Evolutionary conservation across 371 early-diverging fungal genomes (phyloP).

Genomic region (Chytridiales sp.): DNA sequence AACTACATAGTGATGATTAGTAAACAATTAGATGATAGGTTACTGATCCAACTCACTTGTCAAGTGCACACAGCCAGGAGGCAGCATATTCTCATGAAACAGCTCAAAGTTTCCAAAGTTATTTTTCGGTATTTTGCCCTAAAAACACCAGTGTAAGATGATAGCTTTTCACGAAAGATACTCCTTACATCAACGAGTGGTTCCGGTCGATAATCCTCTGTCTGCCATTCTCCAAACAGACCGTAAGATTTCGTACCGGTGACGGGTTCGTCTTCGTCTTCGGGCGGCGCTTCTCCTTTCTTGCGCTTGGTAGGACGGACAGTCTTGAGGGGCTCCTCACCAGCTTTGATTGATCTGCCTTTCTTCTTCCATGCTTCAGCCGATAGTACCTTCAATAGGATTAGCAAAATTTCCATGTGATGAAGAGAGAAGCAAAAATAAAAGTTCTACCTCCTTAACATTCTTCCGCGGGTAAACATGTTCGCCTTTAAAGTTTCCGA

Average conservation of each 20-base stretch:
- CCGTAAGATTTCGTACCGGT: constrained; percentile 2
- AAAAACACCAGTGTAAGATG: not conserved
- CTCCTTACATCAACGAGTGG: constrained; percentile 60
- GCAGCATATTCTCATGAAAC: constrained; percentile 80
- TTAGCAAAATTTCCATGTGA: constrained; percentile 3
- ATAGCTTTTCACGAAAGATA: not conserved
- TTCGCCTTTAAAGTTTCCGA: constrained; percentile 75
- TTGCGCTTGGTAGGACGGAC: constrained; percentile 66
- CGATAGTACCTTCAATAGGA: constrained; percentile 37
- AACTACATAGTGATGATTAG: constrained; percentile 19
- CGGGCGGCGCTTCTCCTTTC: constrained; percentile 15
- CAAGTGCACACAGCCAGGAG: constrained; percentile 76
- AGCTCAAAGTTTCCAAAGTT: constrained; percentile 79
- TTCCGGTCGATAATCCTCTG: constrained; percentile 61
- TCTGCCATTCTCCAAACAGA: constrained; percentile 89
- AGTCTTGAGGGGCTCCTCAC: constrained; percentile 65
- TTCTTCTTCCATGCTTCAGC: constrained; percentile 67
- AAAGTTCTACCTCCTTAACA: constrained; percentile 19
- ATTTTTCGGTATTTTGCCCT: constrained; percentile 81
- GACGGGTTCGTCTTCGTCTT: constrained; percentile 21
- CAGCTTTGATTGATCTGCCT: constrained; percentile 55
- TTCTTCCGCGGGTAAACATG: constrained; percentile 69
- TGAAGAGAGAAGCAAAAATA: not conserved
- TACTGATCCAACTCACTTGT: constrained; percentile 53
- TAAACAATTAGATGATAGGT: not conserved